Conservation (phyloP, 768 basidiomycete species). For the Imleria badia region DNA sequence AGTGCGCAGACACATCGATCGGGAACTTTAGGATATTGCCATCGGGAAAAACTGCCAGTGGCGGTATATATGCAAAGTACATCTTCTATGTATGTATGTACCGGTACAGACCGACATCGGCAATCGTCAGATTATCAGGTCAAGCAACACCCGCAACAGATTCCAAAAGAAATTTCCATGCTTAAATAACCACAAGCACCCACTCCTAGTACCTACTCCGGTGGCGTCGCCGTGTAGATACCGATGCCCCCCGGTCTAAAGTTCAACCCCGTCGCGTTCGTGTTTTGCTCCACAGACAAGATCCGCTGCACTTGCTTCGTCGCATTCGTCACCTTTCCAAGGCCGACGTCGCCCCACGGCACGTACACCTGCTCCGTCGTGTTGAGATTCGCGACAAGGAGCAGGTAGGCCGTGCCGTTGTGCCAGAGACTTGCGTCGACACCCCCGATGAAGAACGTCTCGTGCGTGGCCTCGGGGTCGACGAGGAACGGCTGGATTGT, state of each 20-base stretch:
- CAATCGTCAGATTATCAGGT: background rate
- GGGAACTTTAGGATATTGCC: no score
- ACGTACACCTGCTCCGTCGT: background rate
- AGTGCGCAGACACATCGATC: no score
- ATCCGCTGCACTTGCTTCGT: slow-evolving; percentile 20
- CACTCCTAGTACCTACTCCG: background rate
- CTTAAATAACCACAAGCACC: no score
- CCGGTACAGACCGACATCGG: no score
- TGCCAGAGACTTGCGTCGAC: slow-evolving; percentile 27
- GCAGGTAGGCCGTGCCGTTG: slow-evolving; percentile 23
- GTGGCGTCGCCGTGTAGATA: slow-evolving; percentile 20
- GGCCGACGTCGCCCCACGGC: slow-evolving; percentile 20
- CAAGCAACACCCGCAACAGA: no score
- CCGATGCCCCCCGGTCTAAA: slow-evolving; percentile 18
- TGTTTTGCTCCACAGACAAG: slow-evolving; percentile 10
- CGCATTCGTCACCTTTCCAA: slow-evolving; percentile 12
- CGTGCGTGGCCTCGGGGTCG: slow-evolving; percentile 2
- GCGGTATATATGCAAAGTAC: no score
- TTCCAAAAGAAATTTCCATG: no score
- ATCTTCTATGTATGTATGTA: no score
- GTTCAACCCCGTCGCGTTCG: slow-evolving; percentile 23
- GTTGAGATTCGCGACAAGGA: slow-evolving; percentile 20
- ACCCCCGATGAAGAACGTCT: slow-evolving; percentile 11
- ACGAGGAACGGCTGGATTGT: slow-evolving; percentile 25
- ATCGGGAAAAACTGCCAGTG: no score